These are phyloP conservation scores for Coemansia sp. DNA, from an alignment of 192 early-diverging fungal species.

Conservation along the genomic window DNA sequence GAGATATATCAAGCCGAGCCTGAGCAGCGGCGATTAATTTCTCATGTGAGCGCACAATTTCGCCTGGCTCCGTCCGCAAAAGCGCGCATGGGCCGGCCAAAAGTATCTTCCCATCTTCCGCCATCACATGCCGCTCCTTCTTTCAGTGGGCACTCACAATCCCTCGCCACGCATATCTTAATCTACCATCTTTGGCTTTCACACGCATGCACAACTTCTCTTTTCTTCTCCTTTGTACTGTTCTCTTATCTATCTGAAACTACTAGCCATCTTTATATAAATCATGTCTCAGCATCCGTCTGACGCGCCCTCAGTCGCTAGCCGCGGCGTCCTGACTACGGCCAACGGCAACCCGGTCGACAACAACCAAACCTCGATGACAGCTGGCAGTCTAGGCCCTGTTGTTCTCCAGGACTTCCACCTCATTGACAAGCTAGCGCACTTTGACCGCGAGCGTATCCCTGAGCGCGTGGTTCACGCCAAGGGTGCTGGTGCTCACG, in stretches of 20 bases:
- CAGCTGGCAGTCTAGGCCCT: conserved; percentile 69
- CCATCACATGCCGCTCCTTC: conserved; percentile 16
- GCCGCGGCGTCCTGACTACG: conserved; percentile 56
- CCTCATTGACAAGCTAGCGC: conserved; percentile 76
- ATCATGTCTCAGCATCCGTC: conserved; percentile 37
- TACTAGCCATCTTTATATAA: not conserved
- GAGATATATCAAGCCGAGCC: too few relatives aligned
- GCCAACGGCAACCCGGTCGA: conserved; percentile 73
- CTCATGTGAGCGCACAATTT: conserved; percentile 12
- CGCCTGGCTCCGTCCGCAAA: not conserved
- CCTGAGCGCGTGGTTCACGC: conserved; percentile 89
- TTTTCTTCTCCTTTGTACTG: conserved; percentile 7
- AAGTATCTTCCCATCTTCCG: not conserved
- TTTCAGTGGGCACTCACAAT: not conserved
- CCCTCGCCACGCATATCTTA: conserved; percentile 8
- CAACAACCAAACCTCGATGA: conserved; percentile 72
- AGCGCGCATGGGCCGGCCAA: not conserved
- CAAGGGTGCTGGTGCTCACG: conserved; percentile 82
- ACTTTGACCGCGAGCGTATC: conserved; percentile 85
- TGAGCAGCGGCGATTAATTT: conserved; percentile 18
- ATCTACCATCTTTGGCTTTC: not conserved
- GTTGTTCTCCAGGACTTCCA: conserved; percentile 74
- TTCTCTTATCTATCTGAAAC: conserved; percentile 1
- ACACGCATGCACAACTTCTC: not conserved
- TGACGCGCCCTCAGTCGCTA: conserved; percentile 41